Evolutionary conservation across 306 rosid species (phyloP).

Genomic region (Cicer chorassanicum): DNA sequence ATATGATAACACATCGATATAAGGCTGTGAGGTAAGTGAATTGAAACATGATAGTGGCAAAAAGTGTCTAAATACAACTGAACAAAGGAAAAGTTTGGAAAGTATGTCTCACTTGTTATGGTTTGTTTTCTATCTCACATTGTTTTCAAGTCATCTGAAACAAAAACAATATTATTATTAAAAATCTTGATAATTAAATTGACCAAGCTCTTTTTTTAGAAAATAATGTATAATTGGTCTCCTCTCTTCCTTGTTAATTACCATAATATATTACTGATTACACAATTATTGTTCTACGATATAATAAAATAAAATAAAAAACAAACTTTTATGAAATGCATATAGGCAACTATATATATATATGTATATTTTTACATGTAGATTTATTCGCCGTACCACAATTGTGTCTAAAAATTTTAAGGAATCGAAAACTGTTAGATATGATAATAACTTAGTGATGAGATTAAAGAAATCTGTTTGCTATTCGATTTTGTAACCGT

Average conservation of each 20-base stretch:
- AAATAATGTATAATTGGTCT: not conserved
- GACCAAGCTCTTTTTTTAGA: not conserved
- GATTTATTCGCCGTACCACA: no score
- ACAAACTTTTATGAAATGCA: not conserved
- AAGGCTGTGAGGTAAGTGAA: constrained; percentile 40
- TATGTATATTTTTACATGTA: not conserved
- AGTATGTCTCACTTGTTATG: constrained; percentile 56
- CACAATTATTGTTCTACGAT: constrained; percentile 12
- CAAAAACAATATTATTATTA: constrained; percentile 33
- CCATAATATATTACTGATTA: constrained; percentile 2
- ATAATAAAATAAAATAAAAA: not conserved
- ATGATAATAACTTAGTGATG: no score
- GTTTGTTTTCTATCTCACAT: constrained; percentile 38
- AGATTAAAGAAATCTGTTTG: no score
- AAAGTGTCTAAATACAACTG: constrained; percentile 45
- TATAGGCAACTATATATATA: no score
- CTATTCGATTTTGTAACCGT: no score
- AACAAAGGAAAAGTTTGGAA: constrained; percentile 47
- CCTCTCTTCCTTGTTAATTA: not conserved
- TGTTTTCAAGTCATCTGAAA: constrained; percentile 38
- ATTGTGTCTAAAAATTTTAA: no score
- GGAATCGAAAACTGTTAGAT: no score
- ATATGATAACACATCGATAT: constrained; percentile 46
- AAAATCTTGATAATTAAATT: constrained; percentile 36
- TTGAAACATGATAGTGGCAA: constrained; percentile 46